phyloP scores from a whole-genome alignment of 148 eudicot species.

The Chenopodium suecicum region DNA sequence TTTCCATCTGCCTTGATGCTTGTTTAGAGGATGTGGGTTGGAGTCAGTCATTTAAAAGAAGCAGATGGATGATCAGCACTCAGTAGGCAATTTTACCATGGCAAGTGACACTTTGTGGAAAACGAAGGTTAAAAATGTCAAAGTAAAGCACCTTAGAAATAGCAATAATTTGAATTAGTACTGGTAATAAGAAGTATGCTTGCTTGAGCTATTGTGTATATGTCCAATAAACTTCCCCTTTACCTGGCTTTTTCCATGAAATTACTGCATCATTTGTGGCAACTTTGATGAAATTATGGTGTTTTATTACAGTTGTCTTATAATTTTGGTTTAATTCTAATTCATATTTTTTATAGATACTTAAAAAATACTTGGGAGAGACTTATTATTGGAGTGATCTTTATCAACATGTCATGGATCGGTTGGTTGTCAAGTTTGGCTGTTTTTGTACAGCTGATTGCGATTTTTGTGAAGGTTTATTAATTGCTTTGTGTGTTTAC shows the following conservation, averaged over 20 bases:
- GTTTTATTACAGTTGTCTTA: background rate
- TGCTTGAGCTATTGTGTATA: constrained; percentile 4
- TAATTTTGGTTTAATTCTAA: background rate
- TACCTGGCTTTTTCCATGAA: too few relatives aligned
- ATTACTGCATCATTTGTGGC: too few relatives aligned
- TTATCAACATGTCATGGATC: background rate
- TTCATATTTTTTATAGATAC: background rate
- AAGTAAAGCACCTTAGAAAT: background rate
- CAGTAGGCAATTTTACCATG: background rate
- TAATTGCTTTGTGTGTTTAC: background rate
- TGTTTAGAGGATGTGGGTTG: background rate
- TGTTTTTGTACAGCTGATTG: background rate
- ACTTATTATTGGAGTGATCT: background rate
- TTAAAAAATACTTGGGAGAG: background rate
- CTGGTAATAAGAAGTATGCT: background rate
- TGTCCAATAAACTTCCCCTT: too few relatives aligned
- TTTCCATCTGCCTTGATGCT: background rate
- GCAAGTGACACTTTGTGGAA: background rate
- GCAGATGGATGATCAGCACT: background rate
- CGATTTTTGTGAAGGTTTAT: background rate
- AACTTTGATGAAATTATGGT: too few relatives aligned
- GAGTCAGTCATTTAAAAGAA: background rate
- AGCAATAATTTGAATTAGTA: background rate
- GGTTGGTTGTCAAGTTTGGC: background rate
- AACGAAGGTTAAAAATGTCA: background rate